Conservation (phyloP, 805 yeast genomes). For the Pichia eremophila region DNA sequence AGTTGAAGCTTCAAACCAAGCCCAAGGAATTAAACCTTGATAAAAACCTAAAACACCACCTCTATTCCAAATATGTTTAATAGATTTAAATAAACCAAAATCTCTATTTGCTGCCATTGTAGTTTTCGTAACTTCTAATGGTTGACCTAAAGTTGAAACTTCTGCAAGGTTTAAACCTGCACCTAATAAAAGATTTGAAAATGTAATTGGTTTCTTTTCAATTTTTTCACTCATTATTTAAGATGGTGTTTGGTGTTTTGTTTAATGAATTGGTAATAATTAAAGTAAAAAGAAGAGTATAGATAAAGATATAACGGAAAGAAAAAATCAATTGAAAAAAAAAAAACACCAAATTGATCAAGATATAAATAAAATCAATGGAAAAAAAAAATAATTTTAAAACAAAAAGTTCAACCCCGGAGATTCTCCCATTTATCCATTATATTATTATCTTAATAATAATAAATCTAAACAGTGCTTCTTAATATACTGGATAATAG, state of each 20-base stretch:
- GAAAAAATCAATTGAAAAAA: background rate
- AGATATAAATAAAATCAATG: background rate
- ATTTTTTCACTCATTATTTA: conserved; percentile 6
- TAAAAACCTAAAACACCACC: conserved; percentile 91
- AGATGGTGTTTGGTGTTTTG: too few species aligned
- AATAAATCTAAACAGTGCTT: too few species aligned
- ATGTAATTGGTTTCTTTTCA: conserved; percentile 76
- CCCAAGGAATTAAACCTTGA: conserved; percentile 99
- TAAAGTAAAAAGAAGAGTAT: too few species aligned
- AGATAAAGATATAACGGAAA: too few species aligned
- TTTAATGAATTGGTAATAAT: background rate
- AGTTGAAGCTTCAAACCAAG: conserved; percentile 99
- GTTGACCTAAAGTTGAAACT: conserved; percentile 93
- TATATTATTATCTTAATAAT: too few species aligned
- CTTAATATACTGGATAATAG: too few species aligned
- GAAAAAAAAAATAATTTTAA: background rate
- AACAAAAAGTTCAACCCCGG: too few species aligned
- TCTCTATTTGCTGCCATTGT: conserved; percentile 97
- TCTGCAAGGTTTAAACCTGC: conserved; percentile 90
- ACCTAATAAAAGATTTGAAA: conserved; percentile 85
- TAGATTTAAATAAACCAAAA: conserved; percentile 56
- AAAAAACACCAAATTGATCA: background rate
- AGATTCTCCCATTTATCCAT: too few species aligned
- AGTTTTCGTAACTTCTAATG: conserved; percentile 90
- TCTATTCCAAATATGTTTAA: conserved; percentile 76